A percentile compares a stretch with the other conserved stretches of the same genome.
These are phyloP conservation scores for Fusarium redolens DNA, from an alignment of 2,329 filamentous ascomycete genomes.

Conservation along the genomic window DNA sequence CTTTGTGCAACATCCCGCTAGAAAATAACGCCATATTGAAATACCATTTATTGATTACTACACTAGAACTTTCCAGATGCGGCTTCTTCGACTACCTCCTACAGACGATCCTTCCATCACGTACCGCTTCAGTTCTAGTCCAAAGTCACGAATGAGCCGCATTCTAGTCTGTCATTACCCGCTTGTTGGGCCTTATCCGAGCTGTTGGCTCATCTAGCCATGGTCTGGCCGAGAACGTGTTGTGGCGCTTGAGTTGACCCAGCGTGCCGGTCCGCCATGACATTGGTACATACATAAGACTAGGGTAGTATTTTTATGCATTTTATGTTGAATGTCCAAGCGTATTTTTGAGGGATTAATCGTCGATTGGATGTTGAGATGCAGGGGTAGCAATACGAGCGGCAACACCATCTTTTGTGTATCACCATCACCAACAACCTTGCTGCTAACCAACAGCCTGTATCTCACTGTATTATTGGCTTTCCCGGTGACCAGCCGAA, in stretches of 20 bases:
- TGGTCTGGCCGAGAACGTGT: conserved; percentile 11
- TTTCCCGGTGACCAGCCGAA: not conserved
- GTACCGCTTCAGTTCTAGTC: not conserved
- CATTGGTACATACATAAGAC: not conserved
- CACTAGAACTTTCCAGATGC: conserved; percentile 12
- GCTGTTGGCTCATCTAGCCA: not conserved
- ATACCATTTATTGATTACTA: not conserved
- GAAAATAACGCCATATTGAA: not conserved
- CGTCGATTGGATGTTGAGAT: not conserved
- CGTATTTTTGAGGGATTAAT: not conserved
- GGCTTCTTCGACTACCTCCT: not conserved
- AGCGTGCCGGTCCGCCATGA: conserved; percentile 1
- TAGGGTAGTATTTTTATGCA: not conserved
- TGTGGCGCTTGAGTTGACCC: conserved; percentile 10
- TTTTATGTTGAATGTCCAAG: not conserved
- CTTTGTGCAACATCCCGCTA: not conserved
- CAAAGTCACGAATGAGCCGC: not conserved
- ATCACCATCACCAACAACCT: not conserved
- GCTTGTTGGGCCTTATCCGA: not conserved
- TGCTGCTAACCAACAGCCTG: not conserved
- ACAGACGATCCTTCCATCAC: not conserved
- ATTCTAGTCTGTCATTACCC: not conserved
- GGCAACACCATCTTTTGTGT: not conserved
- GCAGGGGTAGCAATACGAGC: conserved; percentile 4
- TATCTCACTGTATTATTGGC: no score